phyloP scores from a whole-genome alignment of 2,329 filamentous ascomycete genomes.

The Fusarium redolens region DNA sequence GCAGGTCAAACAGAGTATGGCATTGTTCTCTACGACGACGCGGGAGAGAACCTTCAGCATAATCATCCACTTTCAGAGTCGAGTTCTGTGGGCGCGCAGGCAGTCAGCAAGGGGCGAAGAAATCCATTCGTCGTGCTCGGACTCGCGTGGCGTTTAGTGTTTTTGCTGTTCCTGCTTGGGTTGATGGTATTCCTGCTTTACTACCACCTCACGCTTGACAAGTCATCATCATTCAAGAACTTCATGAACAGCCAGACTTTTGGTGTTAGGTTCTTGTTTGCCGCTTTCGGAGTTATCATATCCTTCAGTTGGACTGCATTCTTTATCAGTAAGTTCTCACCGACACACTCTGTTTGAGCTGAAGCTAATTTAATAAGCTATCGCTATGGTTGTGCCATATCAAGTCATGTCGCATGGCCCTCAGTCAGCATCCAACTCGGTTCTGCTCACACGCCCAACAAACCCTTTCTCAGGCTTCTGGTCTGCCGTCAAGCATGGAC shows the following conservation, averaged over 20 bases:
- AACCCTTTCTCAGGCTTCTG: slow-evolving; percentile 59
- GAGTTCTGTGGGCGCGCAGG: slow-evolving; percentile 30
- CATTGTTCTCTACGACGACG: slow-evolving; percentile 40
- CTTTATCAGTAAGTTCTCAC: slow-evolving; percentile 47
- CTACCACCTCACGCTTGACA: slow-evolving; percentile 50
- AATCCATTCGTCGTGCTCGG: slow-evolving; percentile 53
- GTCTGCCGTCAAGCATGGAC: slow-evolving; percentile 41
- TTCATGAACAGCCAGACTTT: slow-evolving; percentile 57
- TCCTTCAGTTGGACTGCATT: slow-evolving; percentile 57
- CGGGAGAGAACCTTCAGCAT: slow-evolving; percentile 25
- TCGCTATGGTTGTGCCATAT: slow-evolving; percentile 59
- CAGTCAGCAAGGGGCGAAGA: slow-evolving; percentile 7
- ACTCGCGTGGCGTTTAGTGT: slow-evolving; percentile 50
- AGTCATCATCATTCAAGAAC: slow-evolving; percentile 48
- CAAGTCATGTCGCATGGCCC: slow-evolving; percentile 52
- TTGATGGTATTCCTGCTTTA: slow-evolving; percentile 55
- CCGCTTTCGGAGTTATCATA: slow-evolving; percentile 55
- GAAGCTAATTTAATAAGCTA: slow-evolving; percentile 48
- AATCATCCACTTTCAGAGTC: slow-evolving; percentile 17
- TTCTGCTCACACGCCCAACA: slow-evolving; percentile 55
- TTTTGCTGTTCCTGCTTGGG: slow-evolving; percentile 49
- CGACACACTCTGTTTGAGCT: accelerated
- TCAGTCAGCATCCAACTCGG: slow-evolving; percentile 50
- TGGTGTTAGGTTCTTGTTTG: slow-evolving; percentile 58
- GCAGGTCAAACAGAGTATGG: slow-evolving; percentile 40